These are phyloP conservation scores for Strobilomyces echinocephalus DNA, from an alignment of 768 basidiomycete species.

Conservation along the genomic window DNA sequence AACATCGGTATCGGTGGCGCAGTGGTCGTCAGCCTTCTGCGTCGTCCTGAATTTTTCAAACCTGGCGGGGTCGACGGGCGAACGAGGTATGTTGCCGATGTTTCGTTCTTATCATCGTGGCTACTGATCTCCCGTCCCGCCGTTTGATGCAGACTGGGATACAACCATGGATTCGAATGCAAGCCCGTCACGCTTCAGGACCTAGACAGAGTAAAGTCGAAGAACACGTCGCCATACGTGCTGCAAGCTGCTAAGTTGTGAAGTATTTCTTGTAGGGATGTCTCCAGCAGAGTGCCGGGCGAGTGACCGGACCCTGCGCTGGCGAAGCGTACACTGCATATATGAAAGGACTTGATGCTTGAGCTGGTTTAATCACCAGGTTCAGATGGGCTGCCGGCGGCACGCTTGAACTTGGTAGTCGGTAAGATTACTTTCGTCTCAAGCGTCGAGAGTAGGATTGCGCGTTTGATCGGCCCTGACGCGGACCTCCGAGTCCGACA, in stretches of 20 bases:
- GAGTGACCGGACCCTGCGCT: background rate
- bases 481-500: too few relatives aligned
- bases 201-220: constrained; percentile 73
- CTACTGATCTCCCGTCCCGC: background rate
- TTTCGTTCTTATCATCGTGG: background rate
- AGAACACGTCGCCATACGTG: constrained; percentile 46
- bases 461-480: too few relatives aligned
- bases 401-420: too few relatives aligned
- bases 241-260: constrained; percentile 40
- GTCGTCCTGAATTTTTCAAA: constrained; percentile 73
- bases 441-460: too few relatives aligned
- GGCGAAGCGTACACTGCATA: background rate
- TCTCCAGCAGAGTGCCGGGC: background rate
- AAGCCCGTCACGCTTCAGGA: constrained; percentile 57
- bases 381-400: too few relatives aligned
- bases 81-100: constrained; percentile 42
- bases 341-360: too few relatives aligned
- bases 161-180: constrained; percentile 73
- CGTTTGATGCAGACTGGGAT: constrained; percentile 54
- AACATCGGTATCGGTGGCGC: constrained; percentile 83
- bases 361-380: too few relatives aligned
- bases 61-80: constrained; percentile 64
- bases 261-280: background rate
- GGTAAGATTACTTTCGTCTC: too few relatives aligned
- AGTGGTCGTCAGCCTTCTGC: constrained; percentile 69